Percentiles rank a stretch among this genome's conserved stretches.
Evolutionary conservation across 768 basidiomycete species (phyloP).

Genomic region (Tricholoma hemisulphureum): DNA sequence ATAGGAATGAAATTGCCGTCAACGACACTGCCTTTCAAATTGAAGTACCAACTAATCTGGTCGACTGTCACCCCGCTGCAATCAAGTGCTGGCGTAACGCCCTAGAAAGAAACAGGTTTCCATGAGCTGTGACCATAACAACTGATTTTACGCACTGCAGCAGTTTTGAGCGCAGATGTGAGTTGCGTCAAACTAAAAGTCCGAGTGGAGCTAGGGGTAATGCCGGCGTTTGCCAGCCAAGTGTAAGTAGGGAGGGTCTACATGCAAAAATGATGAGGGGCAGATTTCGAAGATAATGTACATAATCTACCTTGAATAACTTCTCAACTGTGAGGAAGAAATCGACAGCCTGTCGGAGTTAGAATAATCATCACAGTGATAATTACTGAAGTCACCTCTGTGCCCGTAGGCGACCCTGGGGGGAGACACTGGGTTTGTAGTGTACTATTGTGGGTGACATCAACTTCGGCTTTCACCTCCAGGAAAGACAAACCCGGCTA

Average conservation of each 20-base stretch:
- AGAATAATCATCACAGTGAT: background rate
- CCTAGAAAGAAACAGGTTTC: slow-evolving; percentile 26
- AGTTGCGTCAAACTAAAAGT: slow-evolving; percentile 60
- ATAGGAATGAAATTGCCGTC: slow-evolving; percentile 65
- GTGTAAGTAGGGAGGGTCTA: slow-evolving; percentile 64
- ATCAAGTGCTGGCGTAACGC: slow-evolving; percentile 41
- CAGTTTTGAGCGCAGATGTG: slow-evolving; percentile 51
- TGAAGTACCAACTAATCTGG: slow-evolving; percentile 60
- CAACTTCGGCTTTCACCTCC: too few species aligned
- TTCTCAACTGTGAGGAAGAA: slow-evolving; percentile 61
- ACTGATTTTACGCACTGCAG: slow-evolving; percentile 40
- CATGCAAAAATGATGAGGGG: slow-evolving; percentile 17
- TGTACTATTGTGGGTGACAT: slow-evolving; percentile 43
- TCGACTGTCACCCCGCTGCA: slow-evolving; percentile 31
- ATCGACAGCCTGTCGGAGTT: slow-evolving; percentile 52
- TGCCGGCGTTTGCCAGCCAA: slow-evolving; percentile 70
- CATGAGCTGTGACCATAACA: background rate
- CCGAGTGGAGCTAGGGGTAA: slow-evolving; percentile 58
- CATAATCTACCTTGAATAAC: slow-evolving; percentile 49
- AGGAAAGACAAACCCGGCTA: background rate
- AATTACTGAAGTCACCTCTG: slow-evolving; percentile 45
- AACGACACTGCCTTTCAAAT: slow-evolving; percentile 62
- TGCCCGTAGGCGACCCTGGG: slow-evolving; percentile 53
- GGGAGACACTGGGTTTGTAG: slow-evolving; percentile 59
- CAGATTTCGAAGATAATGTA: slow-evolving; percentile 27